Conservation (phyloP, 1,139 yeast genomes). For the Blastobotrys buckinghamii region DNA sequence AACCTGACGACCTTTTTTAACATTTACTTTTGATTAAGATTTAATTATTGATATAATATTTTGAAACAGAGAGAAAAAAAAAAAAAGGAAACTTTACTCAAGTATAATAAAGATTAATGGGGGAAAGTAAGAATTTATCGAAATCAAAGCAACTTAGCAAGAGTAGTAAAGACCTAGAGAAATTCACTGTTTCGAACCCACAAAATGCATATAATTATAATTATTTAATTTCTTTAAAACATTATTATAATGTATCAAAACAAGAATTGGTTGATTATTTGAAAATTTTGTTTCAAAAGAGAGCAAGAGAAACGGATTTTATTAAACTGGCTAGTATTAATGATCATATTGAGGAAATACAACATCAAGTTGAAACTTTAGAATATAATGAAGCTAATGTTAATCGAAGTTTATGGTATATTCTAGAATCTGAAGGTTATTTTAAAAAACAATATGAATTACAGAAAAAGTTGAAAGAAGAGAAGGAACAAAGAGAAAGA, state of each 20-base stretch:
- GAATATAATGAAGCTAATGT: neutral
- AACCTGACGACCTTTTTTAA: too few relatives aligned
- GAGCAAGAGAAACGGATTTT: conserved; percentile 9
- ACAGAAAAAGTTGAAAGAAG: neutral
- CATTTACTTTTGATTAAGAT: too few relatives aligned
- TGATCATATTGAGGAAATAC: conserved; percentile 4
- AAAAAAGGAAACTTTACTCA: too few relatives aligned
- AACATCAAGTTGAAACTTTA: conserved; percentile 4
- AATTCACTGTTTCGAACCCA: neutral
- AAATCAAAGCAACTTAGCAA: too few relatives aligned
- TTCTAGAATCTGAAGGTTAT: neutral
- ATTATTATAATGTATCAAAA: neutral
- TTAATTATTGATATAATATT: too few relatives aligned
- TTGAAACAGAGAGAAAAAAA: too few relatives aligned
- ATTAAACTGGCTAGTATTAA: conserved; percentile 8
- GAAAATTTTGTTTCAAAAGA: conserved; percentile 2
- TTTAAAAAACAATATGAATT: neutral
- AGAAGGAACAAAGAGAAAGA: neutral
- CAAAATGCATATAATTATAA: neutral
- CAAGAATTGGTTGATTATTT: neutral
- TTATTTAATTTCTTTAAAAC: neutral
- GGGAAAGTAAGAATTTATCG: too few relatives aligned
- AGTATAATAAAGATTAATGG: too few relatives aligned
- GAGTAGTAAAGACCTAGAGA: neutral
- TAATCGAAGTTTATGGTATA: conserved; percentile 1